Percentiles rank a stretch among this genome's conserved stretches.
Evolutionary conservation across 495 filamentous ascomycete genomes (phyloP).

Genomic region (Glonium stellatum): DNA sequence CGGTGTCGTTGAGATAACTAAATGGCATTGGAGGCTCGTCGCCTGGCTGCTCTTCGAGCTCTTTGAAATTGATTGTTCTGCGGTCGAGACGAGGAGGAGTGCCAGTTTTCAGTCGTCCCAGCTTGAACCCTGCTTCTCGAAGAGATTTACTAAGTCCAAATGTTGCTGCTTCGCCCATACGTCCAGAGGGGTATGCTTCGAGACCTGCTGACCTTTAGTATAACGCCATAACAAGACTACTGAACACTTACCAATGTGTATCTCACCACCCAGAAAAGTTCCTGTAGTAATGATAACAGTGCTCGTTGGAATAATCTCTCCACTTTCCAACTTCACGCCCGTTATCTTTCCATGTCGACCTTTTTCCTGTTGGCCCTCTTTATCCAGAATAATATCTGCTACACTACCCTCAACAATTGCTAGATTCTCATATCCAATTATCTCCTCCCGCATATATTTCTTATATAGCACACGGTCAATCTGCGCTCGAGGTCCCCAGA

Average conservation of each 20-base stretch:
- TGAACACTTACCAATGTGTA: constrained; percentile 62
- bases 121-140: constrained; percentile 78
- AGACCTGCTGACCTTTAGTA: constrained; percentile 42
- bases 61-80: constrained; percentile 71
- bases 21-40: constrained; percentile 87
- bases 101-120: constrained; percentile 90
- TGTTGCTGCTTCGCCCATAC: constrained; percentile 91
- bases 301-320: constrained; percentile 71
- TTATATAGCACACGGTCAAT: constrained; percentile 90
- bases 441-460: constrained; percentile 84
- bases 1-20: constrained; percentile 75
- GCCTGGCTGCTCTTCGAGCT: constrained; percentile 64
- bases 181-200: constrained; percentile 72
- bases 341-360: constrained; percentile 66
- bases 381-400: constrained; percentile 72
- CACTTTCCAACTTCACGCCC: constrained; percentile 81
- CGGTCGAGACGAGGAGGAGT: constrained; percentile 84
- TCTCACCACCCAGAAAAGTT: constrained; percentile 92
- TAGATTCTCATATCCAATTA: constrained; percentile 66
- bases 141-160: constrained; percentile 90
- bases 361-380: constrained; percentile 45
- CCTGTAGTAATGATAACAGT: constrained; percentile 92
- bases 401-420: constrained; percentile 79
- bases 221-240: neutral
- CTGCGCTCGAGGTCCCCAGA: constrained; percentile 94